These are phyloP conservation scores for Dryas drummondii DNA, from an alignment of 306 rosid species.

Conservation along the genomic window DNA sequence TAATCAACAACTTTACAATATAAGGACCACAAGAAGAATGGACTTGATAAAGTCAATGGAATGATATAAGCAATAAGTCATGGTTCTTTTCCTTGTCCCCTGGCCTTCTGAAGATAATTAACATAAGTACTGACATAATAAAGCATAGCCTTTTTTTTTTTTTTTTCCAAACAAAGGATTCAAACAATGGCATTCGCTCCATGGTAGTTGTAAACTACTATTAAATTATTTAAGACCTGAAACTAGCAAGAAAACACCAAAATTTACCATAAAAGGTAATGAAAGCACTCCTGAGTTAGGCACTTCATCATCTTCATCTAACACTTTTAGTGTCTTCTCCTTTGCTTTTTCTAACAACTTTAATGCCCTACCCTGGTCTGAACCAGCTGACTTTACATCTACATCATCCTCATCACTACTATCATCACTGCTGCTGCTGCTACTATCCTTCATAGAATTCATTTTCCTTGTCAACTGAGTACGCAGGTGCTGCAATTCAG, in stretches of 20 bases:
- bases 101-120: background rate
- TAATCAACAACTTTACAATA: conserved; percentile 9
- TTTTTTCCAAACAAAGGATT: background rate
- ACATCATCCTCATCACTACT: conserved; percentile 60
- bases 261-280: conserved; percentile 84
- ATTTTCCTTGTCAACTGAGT: conserved; percentile 74
- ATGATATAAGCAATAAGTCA: conserved; percentile 2
- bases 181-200: background rate
- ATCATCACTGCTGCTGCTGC: conserved; percentile 67
- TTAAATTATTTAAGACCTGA: conserved; percentile 4
- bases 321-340: conserved; percentile 59
- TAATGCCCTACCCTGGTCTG: conserved; percentile 50
- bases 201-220: conserved; percentile 2
- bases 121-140: background rate
- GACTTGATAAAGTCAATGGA: background rate
- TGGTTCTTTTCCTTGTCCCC: background rate
- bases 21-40: background rate
- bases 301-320: conserved; percentile 69
- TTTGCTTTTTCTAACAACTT: conserved; percentile 67
- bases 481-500: conserved; percentile 68
- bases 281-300: conserved; percentile 78
- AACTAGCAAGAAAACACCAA: conserved; percentile 22
- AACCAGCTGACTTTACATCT: conserved; percentile 43
- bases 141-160: background rate
- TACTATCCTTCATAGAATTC: conserved; percentile 64